Evolutionary conservation across 2,329 filamentous ascomycete genomes (phyloP), one percentile per base, ranked within the genome.

Genomic region (Paecilomyces fulvus): DNA sequence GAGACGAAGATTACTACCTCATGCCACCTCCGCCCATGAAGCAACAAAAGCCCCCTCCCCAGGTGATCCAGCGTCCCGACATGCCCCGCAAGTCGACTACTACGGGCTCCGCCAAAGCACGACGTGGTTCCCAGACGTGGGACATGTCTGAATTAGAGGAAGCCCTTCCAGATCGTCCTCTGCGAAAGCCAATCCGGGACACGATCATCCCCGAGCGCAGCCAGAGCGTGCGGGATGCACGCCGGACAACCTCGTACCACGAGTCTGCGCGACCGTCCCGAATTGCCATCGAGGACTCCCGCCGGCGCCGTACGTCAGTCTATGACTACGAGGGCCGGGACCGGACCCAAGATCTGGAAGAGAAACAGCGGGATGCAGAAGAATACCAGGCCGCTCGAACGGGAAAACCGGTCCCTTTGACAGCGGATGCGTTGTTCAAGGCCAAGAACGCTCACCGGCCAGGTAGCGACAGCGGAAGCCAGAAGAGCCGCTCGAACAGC

Each of bases 1-100:
- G 63, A 14, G 72, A 73, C 49, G 74, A 77, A 55, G 75, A 76
- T 51, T 75, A 66, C 54, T 73, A 75, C 58, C 70, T 64, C 53
- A 75, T 76, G 72, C 73, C 73, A 49, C 75, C 72, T 5, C 73
- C 74, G n/a, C 67, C 53, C 3, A 23, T 55, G 14, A 55, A 60
- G 9, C 64, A 66, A 53, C 53, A 63, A 20, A 72, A 67, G 55
- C 54, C 59, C 33, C 69, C 63, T 30, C 55, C 65, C 7, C 68
- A 72, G 28, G 68, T 75, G 30, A 72, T 73, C 55, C 71, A 73
- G 52, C 69, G 66, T 20, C 68, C 70, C 1, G 66, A 71, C 14
- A 59, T 60, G 12, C 57, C 63, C 6, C 70, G 65, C 20, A 74
- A 73, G 54, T 52, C 63, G n/a, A 64, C 62, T 21, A 68, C 69